Conservation (phyloP, 305 asterid genomes). For the Solanum hybrid region DNA sequence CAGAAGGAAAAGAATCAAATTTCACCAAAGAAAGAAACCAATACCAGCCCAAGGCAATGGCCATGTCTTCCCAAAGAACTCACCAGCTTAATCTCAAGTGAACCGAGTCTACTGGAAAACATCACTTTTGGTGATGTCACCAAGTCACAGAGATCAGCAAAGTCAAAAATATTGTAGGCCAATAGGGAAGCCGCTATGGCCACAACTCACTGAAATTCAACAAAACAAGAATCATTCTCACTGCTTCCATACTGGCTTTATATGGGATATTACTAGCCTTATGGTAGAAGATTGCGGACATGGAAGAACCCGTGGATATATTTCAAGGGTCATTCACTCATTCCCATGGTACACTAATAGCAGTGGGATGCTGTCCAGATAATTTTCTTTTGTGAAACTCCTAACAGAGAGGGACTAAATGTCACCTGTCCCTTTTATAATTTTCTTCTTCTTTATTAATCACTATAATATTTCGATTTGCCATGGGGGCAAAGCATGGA, state of each 20-base stretch:
- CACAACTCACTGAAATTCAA: constrained; percentile 13
- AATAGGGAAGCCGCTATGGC: background rate
- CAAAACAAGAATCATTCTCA: constrained; percentile 1
- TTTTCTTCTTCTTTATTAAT: background rate
- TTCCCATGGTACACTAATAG: constrained; percentile 7
- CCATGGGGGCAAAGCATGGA: background rate
- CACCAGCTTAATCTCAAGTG: constrained; percentile 8
- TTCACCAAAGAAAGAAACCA: background rate
- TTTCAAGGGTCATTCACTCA: constrained; percentile 15
- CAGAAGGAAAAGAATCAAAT: background rate
- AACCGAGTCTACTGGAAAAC: constrained; percentile 14
- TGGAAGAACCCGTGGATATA: background rate
- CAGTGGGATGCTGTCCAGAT: background rate
- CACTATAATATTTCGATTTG: background rate
- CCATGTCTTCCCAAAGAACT: constrained; percentile 25
- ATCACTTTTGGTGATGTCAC: constrained; percentile 20
- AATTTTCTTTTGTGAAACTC: background rate
- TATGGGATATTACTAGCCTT: constrained; percentile 5
- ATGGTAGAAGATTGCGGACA: background rate
- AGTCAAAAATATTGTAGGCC: constrained; percentile 6
- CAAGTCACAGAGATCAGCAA: constrained; percentile 27
- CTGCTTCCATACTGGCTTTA: constrained; percentile 7
- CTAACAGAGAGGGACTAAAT: background rate
- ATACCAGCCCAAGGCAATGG: constrained; percentile 19
- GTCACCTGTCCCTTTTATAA: background rate